These are phyloP conservation scores for Fusarium sp. DNA, from an alignment of 2,329 filamentous ascomycete species.

Conservation along the genomic window DNA sequence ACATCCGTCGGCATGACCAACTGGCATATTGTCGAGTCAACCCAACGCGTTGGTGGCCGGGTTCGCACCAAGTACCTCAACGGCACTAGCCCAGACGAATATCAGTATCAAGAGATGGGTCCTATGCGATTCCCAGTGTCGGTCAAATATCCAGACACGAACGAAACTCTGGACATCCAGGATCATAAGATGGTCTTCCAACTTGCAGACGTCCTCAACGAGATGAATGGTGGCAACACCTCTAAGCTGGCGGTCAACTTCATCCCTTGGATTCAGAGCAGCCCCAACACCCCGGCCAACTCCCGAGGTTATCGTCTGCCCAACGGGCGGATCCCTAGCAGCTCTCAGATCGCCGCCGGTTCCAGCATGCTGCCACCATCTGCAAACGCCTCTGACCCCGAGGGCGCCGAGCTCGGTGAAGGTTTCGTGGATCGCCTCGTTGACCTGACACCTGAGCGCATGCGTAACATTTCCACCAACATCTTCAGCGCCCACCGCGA, in stretches of 20 bases:
- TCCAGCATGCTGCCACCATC: neutral
- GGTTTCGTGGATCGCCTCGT: neutral
- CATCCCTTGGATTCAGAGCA: slow-evolving; percentile 71
- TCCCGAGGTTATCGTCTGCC: neutral
- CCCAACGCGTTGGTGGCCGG: slow-evolving; percentile 55
- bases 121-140: slow-evolving; percentile 73
- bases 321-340: slow-evolving; percentile 45
- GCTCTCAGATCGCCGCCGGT: slow-evolving; percentile 21
- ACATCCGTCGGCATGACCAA: slow-evolving; percentile 57
- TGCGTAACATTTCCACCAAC: slow-evolving; percentile 50
- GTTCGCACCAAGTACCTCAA: slow-evolving; percentile 58
- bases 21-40: slow-evolving; percentile 58
- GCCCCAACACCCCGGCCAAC: slow-evolving; percentile 32
- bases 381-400: slow-evolving; percentile 20
- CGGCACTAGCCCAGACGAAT: slow-evolving; percentile 45
- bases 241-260: slow-evolving; percentile 65
- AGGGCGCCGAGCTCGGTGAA: neutral
- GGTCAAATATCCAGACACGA: slow-evolving; percentile 61
- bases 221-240: slow-evolving; percentile 63
- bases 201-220: slow-evolving; percentile 70
- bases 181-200: slow-evolving; percentile 76
- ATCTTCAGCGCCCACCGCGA: slow-evolving; percentile 56
- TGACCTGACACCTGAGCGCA: neutral
- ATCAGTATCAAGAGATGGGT: slow-evolving; percentile 72
- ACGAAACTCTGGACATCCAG: slow-evolving; percentile 66